Evolutionary conservation across 495 filamentous ascomycete genomes (phyloP).

Genomic region (Neurospora sp.): DNA sequence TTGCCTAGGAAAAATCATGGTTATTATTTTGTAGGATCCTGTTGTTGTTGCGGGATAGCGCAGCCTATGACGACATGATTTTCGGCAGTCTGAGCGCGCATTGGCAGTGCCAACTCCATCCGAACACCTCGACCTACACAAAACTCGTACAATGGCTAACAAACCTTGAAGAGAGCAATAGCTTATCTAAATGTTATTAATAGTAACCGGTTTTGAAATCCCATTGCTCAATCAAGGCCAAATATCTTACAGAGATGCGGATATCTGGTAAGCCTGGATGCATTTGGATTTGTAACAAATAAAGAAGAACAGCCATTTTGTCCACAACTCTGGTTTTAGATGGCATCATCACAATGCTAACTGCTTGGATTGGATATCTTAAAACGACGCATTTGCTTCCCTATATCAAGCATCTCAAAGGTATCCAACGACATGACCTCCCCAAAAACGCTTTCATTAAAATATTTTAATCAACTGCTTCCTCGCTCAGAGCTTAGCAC

Average conservation of each 20-base stretch:
- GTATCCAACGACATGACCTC: not conserved
- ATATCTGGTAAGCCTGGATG: not conserved
- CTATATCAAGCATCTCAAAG: not conserved
- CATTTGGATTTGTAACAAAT: not conserved
- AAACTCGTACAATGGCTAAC: not conserved
- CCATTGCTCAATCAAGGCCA: too few species aligned
- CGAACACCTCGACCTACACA: not conserved
- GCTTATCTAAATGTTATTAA: not conserved
- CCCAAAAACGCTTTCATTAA: not conserved
- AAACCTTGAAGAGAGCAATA: not conserved
- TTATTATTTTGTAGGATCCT: not conserved
- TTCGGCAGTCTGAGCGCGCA: not conserved
- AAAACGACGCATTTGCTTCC: not conserved
- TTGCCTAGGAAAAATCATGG: not conserved
- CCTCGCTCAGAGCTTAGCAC: constrained; percentile 35
- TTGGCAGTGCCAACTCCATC: not conserved
- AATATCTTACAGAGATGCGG: not conserved
- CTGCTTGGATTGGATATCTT: not conserved
- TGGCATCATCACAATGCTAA: not conserved
- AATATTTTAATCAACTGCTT: not conserved
- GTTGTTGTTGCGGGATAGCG: not conserved
- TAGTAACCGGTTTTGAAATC: not conserved
- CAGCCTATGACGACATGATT: not conserved
- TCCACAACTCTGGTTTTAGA: not conserved
- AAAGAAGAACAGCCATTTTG: not conserved